phyloP scores from a whole-genome alignment of 2,329 filamentous ascomycete genomes.

The Setomelanomma holmii region DNA sequence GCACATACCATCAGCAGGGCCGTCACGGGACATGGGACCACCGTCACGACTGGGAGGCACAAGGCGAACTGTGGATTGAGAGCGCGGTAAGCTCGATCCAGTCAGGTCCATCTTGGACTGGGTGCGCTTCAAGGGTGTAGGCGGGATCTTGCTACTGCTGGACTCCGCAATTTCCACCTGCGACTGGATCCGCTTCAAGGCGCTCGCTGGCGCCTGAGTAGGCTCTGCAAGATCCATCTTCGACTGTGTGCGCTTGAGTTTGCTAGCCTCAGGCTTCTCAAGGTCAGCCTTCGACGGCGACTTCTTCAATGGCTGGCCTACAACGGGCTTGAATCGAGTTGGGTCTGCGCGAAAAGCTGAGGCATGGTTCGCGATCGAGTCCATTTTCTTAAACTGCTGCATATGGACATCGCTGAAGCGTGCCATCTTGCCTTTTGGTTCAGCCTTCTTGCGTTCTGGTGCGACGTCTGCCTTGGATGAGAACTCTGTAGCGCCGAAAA shows the following conservation, averaged over 20 bases:
- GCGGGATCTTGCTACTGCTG: constrained; percentile 48
- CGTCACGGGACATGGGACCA: constrained; percentile 33
- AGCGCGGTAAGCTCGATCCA: constrained; percentile 41
- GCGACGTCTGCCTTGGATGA: constrained; percentile 49
- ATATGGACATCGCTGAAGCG: constrained; percentile 87
- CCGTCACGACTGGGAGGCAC: constrained; percentile 33
- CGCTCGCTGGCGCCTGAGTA: constrained; percentile 46
- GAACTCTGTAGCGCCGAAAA: constrained; percentile 45
- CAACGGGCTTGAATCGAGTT: constrained; percentile 59
- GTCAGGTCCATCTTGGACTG: constrained; percentile 69
- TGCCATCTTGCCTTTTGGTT: constrained; percentile 76
- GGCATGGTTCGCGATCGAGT: constrained; percentile 87
- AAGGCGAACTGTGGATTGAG: constrained; percentile 44
- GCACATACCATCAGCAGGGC: constrained; percentile 18
- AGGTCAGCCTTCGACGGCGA: constrained; percentile 56
- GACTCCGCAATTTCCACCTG: constrained; percentile 72
- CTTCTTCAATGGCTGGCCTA: constrained; percentile 35
- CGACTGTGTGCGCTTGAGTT: constrained; percentile 60
- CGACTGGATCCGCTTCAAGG: constrained; percentile 60
- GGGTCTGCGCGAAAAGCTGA: constrained; percentile 74
- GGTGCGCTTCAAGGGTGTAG: constrained; percentile 59
- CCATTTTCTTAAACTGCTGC: constrained; percentile 95
- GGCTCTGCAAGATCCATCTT: constrained; percentile 72
- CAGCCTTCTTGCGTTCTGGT: constrained; percentile 74
- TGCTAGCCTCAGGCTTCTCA: constrained; percentile 47